These are phyloP conservation scores for Exobasidium rhododendri DNA, from an alignment of 1,284 basidiomycete species.

Conservation along the genomic window DNA sequence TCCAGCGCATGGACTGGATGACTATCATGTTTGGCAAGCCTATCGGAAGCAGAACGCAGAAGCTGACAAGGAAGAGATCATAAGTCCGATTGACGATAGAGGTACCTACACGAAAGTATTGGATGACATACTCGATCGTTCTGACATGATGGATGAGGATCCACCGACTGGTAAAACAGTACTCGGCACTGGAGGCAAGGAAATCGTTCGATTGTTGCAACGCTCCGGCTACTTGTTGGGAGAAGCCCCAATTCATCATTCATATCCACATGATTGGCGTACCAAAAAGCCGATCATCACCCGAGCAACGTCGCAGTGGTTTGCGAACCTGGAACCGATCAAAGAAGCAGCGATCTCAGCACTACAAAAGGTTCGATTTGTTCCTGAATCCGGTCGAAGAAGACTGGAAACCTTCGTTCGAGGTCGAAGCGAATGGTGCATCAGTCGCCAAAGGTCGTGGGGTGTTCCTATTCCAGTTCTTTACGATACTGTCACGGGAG, in stretches of 20 bases:
- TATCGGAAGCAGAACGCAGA: constrained; percentile 24
- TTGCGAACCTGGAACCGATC: constrained; percentile 81
- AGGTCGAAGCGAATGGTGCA: constrained; percentile 96
- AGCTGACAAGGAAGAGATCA: constrained; percentile 21
- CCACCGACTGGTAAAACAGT: constrained; percentile 66
- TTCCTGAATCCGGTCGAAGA: constrained; percentile 59
- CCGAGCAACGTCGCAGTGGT: constrained; percentile 96
- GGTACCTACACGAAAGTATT: constrained; percentile 70
- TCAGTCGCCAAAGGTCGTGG: constrained; percentile 96
- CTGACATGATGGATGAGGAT: neutral
- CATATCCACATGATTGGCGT: constrained; percentile 97
- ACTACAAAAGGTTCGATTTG: constrained; percentile 71
- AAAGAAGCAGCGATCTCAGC: constrained; percentile 73
- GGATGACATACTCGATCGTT: neutral
- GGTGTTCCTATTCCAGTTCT: constrained; percentile 94
- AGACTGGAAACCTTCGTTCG: constrained; percentile 80
- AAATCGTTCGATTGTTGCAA: constrained; percentile 62
- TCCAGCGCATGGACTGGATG: constrained; percentile 90
- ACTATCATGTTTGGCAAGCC: constrained; percentile 62
- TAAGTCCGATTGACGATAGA: constrained; percentile 67
- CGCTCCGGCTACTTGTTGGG: constrained; percentile 64
- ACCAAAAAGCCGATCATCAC: constrained; percentile 88
- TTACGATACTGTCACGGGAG: constrained; percentile 67
- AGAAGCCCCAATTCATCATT: constrained; percentile 71
- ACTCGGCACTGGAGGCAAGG: constrained; percentile 68